Base-by-base conservation (phyloP, 805 yeast genomes). In the Wickerhamiella nectarea region DNA sequence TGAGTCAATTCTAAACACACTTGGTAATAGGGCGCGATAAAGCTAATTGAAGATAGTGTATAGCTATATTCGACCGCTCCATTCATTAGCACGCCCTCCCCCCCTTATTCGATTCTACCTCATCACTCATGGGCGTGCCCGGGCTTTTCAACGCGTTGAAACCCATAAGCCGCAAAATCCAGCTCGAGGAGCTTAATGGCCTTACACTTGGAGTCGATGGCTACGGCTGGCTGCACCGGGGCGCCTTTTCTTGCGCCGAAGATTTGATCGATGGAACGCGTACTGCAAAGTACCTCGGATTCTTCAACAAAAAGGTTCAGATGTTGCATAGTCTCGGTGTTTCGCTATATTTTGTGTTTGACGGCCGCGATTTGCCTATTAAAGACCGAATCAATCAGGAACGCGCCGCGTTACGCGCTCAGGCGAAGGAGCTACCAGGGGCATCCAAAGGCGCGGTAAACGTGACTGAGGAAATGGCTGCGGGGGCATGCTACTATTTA, bases 211-310 rank as follows among this genome's bases (percentile, higher is more conserved):
- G 94, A 0, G 78, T 91, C n/a, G 99, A 91, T 57, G 87, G 94
- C 0, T 91, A 85, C 56, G 86, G 95, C 1, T 91, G 99, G 99
- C 71, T 91, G 4, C 99, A 91, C 61, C 74, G 83, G 50, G 87
- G 91, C 4, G 77, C 83, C 3, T 72, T 78, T 41, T 66, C 84
- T 14, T 87, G 97, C 61, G 81, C 96, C 0, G 75, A 72, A 61
- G 95, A 91, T 40, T 64, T 91, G 38, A 84, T 85, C 7, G 65
- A 72, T 41, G 82, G 74, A 9, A 60, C 63, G 41, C 84, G 86
- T 1, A 84, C 97, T 0, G 66, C 54, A 25, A 49, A 48, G 70
- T 74, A 54, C 28, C 52, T 89, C 31, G 75, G 73, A 25, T 85
- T 78, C 52, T 76, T 87, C 40, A 63, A 76, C 58, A 75, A 74